Base-by-base conservation (phyloP, 2,329 filamentous ascomycete species). In the Monilinia laxa region DNA sequence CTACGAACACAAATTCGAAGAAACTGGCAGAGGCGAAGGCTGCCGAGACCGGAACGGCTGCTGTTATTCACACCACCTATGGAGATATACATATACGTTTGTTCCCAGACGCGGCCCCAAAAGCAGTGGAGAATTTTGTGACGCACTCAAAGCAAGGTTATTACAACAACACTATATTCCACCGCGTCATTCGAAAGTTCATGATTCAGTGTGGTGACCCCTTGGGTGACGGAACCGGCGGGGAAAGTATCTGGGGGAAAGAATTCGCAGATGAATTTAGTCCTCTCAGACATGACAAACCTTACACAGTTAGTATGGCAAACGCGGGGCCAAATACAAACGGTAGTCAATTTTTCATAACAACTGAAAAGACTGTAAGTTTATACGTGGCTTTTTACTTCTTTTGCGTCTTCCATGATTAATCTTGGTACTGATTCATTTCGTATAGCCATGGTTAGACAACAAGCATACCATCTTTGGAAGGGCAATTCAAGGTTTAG, bases 101-200 rank as follows among this genome's bases (percentile, higher is more conserved):
- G 18, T 99, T 95, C 82, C 94, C 95, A 1, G 91, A 95, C 69
- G 92, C 92, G 2, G 94, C 95, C 12, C 95, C 96, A 42, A 96
- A 94, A 77, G 88, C 96, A 0, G 94, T 99, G 4, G 95, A 99
- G 79, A 99, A 99, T 78, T 99, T 99, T 77, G 91, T 96, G 65
- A 96, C 92, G 0, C 95, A 98, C 75, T 87, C 92, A 3, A 90
- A 89, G 74, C 90, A 88, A 67, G 92, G 92, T 1, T 99, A 99
- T 78, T 99, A 99, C 82, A 98, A 99, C 81, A 92, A 92, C 79
- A 93, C 94, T 45, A 94, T 97, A 73, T 99, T 99, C 83, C 95
- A 99, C 79, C 90, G 95, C 45, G 90, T 99, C 9, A 99, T 99
- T 73, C 88, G 91, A 69, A 97, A 97, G 76, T 99, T 99, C 80